Percentiles rank a stretch among this genome's conserved stretches.
phyloP scores from a whole-genome alignment of 805 yeast species.

The Candida fluviatilis region DNA sequence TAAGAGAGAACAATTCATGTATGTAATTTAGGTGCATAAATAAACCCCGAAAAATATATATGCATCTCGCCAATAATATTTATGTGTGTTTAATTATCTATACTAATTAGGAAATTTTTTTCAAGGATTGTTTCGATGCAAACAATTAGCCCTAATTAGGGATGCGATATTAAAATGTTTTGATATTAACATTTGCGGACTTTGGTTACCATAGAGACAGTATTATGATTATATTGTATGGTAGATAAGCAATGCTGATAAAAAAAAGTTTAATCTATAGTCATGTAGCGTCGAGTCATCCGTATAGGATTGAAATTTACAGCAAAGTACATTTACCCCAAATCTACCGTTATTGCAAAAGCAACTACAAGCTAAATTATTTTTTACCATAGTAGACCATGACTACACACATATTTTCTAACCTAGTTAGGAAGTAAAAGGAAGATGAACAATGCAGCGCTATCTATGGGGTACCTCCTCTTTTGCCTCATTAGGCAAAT shows the following conservation, averaged over 20 bases:
- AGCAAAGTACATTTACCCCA: no score
- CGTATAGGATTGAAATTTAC: no score
- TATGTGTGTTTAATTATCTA: background rate
- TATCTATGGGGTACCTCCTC: conserved; percentile 1
- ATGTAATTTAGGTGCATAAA: background rate
- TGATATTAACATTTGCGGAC: background rate
- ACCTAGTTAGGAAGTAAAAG: background rate
- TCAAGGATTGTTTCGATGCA: background rate
- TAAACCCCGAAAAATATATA: background rate
- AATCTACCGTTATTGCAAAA: conserved; percentile 3
- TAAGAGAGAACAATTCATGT: background rate
- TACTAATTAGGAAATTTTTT: background rate
- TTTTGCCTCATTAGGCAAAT: background rate
- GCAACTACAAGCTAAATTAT: background rate
- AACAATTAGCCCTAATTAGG: background rate
- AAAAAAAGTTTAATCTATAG: no score
- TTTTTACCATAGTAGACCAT: background rate
- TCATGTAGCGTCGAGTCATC: no score
- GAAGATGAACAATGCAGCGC: background rate
- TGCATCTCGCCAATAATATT: background rate
- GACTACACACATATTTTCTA: background rate
- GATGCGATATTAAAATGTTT: background rate
- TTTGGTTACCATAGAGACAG: background rate
- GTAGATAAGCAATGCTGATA: no score
- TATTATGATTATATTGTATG: no score